A percentile compares a stretch with the other conserved stretches of the same genome.
These are phyloP conservation scores for Millerago galiae DNA, from an alignment of 805 yeast genomes.

Conservation along the genomic window DNA sequence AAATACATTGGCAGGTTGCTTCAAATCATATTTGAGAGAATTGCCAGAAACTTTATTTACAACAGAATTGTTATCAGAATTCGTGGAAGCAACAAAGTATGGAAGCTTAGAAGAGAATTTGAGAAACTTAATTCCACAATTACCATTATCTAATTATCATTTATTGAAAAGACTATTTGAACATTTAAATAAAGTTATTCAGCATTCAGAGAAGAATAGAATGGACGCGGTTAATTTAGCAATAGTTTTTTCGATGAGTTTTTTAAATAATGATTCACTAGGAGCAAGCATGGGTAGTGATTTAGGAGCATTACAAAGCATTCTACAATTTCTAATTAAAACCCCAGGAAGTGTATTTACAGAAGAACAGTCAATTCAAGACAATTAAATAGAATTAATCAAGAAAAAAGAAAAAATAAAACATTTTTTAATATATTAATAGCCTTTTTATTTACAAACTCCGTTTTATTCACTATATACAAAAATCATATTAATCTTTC, in stretches of 20 bases:
- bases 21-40: conserved; percentile 78
- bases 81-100: conserved; percentile 35
- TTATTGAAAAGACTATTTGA: conserved; percentile 59
- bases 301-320: conserved; percentile 47
- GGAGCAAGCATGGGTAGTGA: conserved; percentile 42
- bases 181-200: conserved; percentile 67
- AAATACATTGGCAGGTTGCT: conserved; percentile 83
- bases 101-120: conserved; percentile 30
- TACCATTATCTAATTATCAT: conserved; percentile 64
- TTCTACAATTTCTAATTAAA: conserved; percentile 42
- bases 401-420: not conserved
- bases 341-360: conserved; percentile 29
- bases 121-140: conserved; percentile 26
- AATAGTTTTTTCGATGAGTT: conserved; percentile 74
- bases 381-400: conserved; percentile 1
- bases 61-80: conserved; percentile 53
- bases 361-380: conserved; percentile 7
- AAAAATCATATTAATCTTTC: conserved; percentile 3
- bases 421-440: not conserved
- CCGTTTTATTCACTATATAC: not conserved
- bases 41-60: conserved; percentile 80
- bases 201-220: conserved; percentile 60
- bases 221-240: conserved; percentile 90
- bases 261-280: conserved; percentile 38
- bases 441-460: not conserved